phyloP scores from a whole-genome alignment of 768 basidiomycete genomes.

The Trametopsis cervina region DNA sequence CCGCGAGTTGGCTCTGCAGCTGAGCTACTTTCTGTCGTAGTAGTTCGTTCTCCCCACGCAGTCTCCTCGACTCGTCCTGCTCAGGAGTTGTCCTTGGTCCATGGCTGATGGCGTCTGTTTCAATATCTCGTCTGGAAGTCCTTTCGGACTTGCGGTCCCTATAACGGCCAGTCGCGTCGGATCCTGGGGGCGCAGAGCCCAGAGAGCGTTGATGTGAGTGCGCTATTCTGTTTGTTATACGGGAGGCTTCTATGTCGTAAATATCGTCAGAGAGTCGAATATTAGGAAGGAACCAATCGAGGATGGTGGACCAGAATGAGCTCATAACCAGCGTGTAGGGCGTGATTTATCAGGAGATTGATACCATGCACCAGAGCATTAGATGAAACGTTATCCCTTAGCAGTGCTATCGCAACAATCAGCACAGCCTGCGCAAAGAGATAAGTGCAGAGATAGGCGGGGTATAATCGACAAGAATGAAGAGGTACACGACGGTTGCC shows the following conservation, averaged over 20 bases:
- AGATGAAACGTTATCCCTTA: conserved; percentile 3
- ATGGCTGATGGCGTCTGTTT: background rate
- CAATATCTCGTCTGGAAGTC: conserved; percentile 3
- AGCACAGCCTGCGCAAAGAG: background rate
- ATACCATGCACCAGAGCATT: conserved; percentile 1
- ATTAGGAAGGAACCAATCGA: conserved; percentile 25
- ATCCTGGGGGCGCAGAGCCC: background rate
- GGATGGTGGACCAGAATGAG: conserved; percentile 21
- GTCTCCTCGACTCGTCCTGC: conserved; percentile 10
- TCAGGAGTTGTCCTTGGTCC: background rate
- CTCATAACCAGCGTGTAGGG: conserved; percentile 17
- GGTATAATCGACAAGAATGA: background rate
- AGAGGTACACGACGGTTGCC: background rate
- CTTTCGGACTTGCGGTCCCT: conserved; percentile 12
- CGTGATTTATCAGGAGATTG: conserved; percentile 3
- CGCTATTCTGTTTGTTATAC: conserved; percentile 11
- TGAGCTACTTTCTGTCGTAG: conserved; percentile 9
- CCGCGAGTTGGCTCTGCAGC: conserved; percentile 11
- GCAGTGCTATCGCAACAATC: conserved; percentile 5
- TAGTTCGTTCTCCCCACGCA: conserved; percentile 21
- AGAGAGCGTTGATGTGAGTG: conserved; percentile 10
- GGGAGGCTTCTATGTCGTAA: conserved; percentile 16
- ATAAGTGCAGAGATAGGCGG: conserved; percentile 7
- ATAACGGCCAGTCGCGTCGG: conserved; percentile 7
- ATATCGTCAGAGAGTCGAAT: conserved; percentile 25